Conservation (phyloP, 2,329 filamentous ascomycete genomes). For the Trichoderma asperellum region DNA sequence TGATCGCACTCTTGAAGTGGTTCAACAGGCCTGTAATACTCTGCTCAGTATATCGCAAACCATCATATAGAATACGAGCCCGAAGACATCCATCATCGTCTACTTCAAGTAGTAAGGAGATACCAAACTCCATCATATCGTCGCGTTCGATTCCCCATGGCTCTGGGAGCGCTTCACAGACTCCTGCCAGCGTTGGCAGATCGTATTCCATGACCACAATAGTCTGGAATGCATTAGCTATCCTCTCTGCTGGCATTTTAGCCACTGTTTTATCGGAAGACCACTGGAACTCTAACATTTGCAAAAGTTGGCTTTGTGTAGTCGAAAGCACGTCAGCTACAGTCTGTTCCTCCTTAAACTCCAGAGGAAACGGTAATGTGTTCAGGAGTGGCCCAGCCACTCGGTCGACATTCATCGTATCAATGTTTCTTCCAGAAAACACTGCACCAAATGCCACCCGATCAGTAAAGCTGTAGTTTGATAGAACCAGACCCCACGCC, state of each 20-base stretch:
- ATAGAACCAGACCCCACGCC: not conserved
- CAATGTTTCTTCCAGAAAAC: conserved; percentile 7
- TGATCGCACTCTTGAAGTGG: not conserved
- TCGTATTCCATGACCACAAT: conserved; percentile 6
- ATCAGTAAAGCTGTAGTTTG: conserved; percentile 1
- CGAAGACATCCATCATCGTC: not conserved
- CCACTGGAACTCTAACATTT: not conserved
- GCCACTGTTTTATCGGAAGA: not conserved
- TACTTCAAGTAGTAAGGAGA: conserved; percentile 1
- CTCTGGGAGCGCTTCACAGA: not conserved
- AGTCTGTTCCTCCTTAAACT: not conserved
- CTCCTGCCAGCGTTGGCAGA: not conserved
- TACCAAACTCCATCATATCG: conserved; percentile 12
- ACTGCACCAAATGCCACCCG: not conserved
- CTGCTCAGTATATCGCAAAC: not conserved
- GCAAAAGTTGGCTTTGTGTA: not conserved
- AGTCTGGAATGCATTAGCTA: not conserved
- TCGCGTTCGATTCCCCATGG: not conserved
- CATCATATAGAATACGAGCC: not conserved
- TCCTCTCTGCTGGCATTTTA: not conserved
- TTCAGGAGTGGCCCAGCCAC: not conserved
- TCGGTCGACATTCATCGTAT: not conserved
- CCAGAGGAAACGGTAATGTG: not conserved
- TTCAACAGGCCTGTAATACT: not conserved
- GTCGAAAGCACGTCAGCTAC: not conserved